Conservation (phyloP, 2,329 filamentous ascomycete genomes). For the Furcasterigmium furcatum region DNA sequence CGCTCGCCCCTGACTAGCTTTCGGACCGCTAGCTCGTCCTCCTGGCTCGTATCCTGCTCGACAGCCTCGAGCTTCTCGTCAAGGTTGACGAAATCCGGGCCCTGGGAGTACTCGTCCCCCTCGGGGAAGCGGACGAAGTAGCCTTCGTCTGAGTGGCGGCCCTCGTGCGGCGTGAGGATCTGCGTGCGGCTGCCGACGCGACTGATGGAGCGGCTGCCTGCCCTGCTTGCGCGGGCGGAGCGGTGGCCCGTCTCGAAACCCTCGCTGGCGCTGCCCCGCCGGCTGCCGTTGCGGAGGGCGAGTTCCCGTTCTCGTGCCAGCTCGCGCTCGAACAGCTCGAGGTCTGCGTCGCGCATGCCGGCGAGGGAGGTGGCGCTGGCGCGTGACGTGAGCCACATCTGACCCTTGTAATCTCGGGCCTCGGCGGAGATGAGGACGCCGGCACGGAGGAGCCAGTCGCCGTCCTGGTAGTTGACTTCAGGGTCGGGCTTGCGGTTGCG, state of each 20-base stretch:
- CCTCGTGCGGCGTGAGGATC: conserved; percentile 41
- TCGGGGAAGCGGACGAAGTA: conserved; percentile 32
- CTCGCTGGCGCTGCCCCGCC: conserved; percentile 41
- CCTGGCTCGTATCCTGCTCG: conserved; percentile 45
- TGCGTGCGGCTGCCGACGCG: conserved; percentile 39
- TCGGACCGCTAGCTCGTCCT: conserved; percentile 57
- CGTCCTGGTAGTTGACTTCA: conserved; percentile 39
- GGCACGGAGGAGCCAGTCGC: conserved; percentile 63
- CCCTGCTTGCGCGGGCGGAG: conserved; percentile 17
- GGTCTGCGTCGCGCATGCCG: conserved; percentile 47
- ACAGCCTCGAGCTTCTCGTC: conserved; percentile 56
- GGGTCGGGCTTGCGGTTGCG: conserved; percentile 8
- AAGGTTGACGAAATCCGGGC: conserved; percentile 61
- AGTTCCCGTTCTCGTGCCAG: conserved; percentile 47
- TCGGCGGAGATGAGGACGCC: conserved; percentile 61
- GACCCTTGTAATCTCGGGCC: conserved; percentile 64
- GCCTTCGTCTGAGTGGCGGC: conserved; percentile 31
- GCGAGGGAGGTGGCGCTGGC: conserved; percentile 62
- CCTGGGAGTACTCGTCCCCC: conserved; percentile 34
- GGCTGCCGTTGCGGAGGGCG: conserved; percentile 43
- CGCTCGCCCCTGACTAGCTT: conserved; percentile 52
- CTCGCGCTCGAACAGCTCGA: conserved; percentile 50
- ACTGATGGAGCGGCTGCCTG: conserved; percentile 46
- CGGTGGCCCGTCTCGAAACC: conserved; percentile 17
- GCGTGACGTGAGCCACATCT: conserved; percentile 64